phyloP scores from a whole-genome alignment of 2,329 filamentous ascomycete genomes.

The Penicillium corylophilum region DNA sequence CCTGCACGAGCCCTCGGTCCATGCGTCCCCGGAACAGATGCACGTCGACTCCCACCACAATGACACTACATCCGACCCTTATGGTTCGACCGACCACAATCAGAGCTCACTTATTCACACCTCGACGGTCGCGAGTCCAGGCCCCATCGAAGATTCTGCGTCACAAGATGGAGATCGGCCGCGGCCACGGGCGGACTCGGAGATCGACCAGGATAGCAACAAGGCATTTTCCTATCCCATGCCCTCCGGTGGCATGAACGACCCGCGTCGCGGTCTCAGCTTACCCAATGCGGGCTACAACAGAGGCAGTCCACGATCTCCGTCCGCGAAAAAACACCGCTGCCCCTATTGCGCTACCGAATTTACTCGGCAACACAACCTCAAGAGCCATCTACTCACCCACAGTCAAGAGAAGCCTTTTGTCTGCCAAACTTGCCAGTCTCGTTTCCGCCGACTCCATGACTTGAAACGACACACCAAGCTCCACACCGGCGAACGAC shows the following conservation, averaged over 20 bases:
- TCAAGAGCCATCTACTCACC: conserved; percentile 94
- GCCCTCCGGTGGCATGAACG: conserved; percentile 51
- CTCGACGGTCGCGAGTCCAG: conserved; percentile 49
- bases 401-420: conserved; percentile 99
- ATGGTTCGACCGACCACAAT: conserved; percentile 52
- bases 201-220: conserved; percentile 45
- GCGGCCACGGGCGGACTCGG: conserved; percentile 36
- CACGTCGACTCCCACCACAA: conserved; percentile 53
- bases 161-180: conserved; percentile 45
- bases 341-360: conserved; percentile 96
- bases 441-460: conserved; percentile 87
- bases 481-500: conserved; percentile 92
- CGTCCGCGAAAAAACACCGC: conserved; percentile 85
- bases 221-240: conserved; percentile 66
- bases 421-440: conserved; percentile 87
- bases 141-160: conserved; percentile 45
- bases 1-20: conserved; percentile 49
- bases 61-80: conserved; percentile 39
- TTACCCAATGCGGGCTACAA: conserved; percentile 56
- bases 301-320: conserved; percentile 63
- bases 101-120: conserved; percentile 53
- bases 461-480: conserved; percentile 96
- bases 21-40: conserved; percentile 48
- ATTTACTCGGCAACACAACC: conserved; percentile 94
- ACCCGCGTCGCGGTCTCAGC: conserved; percentile 59